phyloP scores from a whole-genome alignment of 495 filamentous ascomycete species.

The Entonaema liquescens region DNA sequence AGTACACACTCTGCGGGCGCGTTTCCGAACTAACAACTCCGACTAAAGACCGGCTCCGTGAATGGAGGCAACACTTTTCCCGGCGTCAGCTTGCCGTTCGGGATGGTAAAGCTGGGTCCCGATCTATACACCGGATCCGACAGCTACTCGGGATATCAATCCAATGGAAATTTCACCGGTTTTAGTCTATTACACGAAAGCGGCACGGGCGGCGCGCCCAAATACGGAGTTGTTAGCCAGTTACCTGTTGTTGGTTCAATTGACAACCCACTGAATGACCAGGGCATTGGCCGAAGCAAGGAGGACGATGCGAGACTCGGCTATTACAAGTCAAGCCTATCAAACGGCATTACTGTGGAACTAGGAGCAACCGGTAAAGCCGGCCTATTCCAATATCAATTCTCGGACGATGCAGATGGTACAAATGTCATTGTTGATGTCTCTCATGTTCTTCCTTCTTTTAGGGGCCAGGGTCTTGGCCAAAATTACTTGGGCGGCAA shows the following conservation, averaged over 20 bases:
- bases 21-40: slow-evolving; percentile 4
- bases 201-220: slow-evolving; percentile 77
- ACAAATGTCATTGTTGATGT: slow-evolving; percentile 72
- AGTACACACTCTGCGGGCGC: background rate
- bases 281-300: slow-evolving; percentile 59
- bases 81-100: slow-evolving; percentile 70
- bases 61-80: slow-evolving; percentile 75
- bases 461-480: slow-evolving; percentile 64
- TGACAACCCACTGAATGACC: slow-evolving; percentile 67
- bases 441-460: slow-evolving; percentile 73
- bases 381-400: slow-evolving; percentile 70
- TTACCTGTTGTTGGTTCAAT: slow-evolving; percentile 64
- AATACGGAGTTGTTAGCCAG: slow-evolving; percentile 76
- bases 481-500: slow-evolving; percentile 74
- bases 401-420: slow-evolving; percentile 53
- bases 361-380: slow-evolving; percentile 68
- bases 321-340: slow-evolving; percentile 67
- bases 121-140: slow-evolving; percentile 67
- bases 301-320: slow-evolving; percentile 67
- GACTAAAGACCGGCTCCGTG: slow-evolving; percentile 47
- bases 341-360: slow-evolving; percentile 65
- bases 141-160: slow-evolving; percentile 71
- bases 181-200: slow-evolving; percentile 80
- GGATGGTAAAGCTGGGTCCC: slow-evolving; percentile 76
- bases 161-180: slow-evolving; percentile 68